Evolutionary conservation across 176 grass and related monocot genomes (phyloP).

Genomic region (Eremochloa ophiuroides): DNA sequence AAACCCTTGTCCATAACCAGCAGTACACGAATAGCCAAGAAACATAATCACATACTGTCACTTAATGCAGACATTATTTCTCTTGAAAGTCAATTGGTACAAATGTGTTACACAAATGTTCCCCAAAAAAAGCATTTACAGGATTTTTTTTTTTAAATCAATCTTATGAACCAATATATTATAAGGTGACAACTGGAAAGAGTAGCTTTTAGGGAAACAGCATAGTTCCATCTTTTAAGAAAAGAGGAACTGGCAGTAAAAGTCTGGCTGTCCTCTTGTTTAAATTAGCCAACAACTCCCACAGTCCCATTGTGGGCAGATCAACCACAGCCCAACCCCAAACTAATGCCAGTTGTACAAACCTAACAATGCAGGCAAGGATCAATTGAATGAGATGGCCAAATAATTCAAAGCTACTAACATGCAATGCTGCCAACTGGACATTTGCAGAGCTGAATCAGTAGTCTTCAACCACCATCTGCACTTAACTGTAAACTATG

Average conservation of each 20-base stretch:
- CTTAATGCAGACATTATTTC: not conserved
- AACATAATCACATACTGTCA: not conserved
- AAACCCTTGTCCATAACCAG: not conserved
- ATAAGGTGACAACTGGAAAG: not conserved
- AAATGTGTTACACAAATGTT: not conserved
- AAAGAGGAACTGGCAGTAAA: not conserved
- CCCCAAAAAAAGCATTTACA: not conserved
- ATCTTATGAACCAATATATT: no score
- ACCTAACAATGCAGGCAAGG: slow-evolving; percentile 12
- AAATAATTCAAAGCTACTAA: slow-evolving; percentile 9
- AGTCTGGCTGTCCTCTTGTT: not conserved
- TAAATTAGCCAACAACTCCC: slow-evolving; percentile 24
- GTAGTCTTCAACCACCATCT: not conserved
- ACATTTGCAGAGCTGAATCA: not conserved
- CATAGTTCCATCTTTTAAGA: not conserved
- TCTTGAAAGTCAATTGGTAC: not conserved
- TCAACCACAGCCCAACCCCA: slow-evolving; percentile 11
- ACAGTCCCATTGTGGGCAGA: slow-evolving; percentile 3
- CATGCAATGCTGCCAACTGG: slow-evolving; percentile 8
- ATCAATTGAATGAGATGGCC: slow-evolving; percentile 11
- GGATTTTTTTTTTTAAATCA: not conserved
- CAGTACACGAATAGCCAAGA: not conserved
- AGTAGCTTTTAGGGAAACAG: not conserved
- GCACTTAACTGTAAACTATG: not conserved
- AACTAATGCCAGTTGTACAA: slow-evolving; percentile 36